Percentiles rank a stretch among this genome's conserved stretches.
These are phyloP conservation scores for Fusarium sp. DNA, from an alignment of 2,329 filamentous ascomycete genomes.

Conservation along the genomic window DNA sequence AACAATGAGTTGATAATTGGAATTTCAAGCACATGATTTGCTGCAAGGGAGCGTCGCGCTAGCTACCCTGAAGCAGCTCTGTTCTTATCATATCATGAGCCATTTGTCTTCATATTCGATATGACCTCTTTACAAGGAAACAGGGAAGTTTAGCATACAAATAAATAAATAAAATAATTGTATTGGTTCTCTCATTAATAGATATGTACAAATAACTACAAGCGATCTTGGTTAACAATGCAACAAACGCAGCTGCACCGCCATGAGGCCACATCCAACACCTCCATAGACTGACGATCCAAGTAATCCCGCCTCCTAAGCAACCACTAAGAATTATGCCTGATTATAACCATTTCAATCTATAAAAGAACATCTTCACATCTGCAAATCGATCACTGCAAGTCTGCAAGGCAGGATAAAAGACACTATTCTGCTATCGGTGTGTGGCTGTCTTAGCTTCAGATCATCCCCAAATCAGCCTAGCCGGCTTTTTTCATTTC, in stretches of 20 bases:
- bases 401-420: not conserved
- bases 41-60: not conserved
- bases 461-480: slow-evolving; percentile 1
- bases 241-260: accelerated
- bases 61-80: not conserved
- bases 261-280: accelerated
- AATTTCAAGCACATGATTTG: not conserved
- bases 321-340: accelerated
- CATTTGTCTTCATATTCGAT: not conserved
- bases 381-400: too few species aligned
- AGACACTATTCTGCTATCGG: not conserved
- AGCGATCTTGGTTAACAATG: accelerated
- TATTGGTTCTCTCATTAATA: accelerated
- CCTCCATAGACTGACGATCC: accelerated
- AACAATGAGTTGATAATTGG: not conserved
- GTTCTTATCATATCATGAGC: not conserved
- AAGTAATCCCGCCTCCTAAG: accelerated
- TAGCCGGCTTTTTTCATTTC: slow-evolving; percentile 12
- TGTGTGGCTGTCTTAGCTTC: slow-evolving; percentile 3
- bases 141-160: not conserved
- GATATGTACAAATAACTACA: accelerated
- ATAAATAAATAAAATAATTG: accelerated
- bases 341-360: too few species aligned
- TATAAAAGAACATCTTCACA: not conserved
- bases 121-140: not conserved